phyloP scores from a whole-genome alignment of 176 grass and related monocot species.

The Neostapfia colusana region DNA sequence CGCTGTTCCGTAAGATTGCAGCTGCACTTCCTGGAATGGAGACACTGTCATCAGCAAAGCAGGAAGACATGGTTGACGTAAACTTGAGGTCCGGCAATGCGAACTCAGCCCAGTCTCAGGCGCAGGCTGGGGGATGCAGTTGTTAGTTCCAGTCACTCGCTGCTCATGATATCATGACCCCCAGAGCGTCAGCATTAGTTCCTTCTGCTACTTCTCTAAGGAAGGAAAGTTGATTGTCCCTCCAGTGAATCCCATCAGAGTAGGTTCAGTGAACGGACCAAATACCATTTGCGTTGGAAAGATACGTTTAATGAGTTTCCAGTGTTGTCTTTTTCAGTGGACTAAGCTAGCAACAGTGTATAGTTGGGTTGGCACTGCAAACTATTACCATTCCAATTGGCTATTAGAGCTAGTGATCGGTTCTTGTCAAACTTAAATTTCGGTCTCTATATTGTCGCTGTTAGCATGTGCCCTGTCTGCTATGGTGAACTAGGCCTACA shows the following conservation, averaged over 20 bases:
- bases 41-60: constrained; percentile 84
- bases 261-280: constrained; percentile 31
- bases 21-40: constrained; percentile 97
- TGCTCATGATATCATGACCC: constrained; percentile 38
- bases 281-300: constrained; percentile 53
- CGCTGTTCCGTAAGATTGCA: constrained; percentile 94
- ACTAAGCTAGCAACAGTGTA: constrained; percentile 71
- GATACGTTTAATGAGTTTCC: constrained; percentile 51
- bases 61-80: constrained; percentile 96
- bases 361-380: constrained; percentile 60
- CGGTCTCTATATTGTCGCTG: constrained; percentile 35
- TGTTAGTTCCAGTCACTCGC: constrained; percentile 54
- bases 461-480: constrained; percentile 40
- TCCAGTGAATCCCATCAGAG: constrained; percentile 41
- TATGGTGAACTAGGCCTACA: constrained; percentile 42
- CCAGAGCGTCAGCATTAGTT: constrained; percentile 19
- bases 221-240: constrained; percentile 42
- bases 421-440: constrained; percentile 51
- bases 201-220: constrained; percentile 30
- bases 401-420: constrained; percentile 48
- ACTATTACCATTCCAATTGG: constrained; percentile 38
- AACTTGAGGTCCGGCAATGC: constrained; percentile 76
- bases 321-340: constrained; percentile 50
- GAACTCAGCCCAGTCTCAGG: constrained; percentile 75
- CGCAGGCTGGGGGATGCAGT: constrained; percentile 77